Evolutionary conservation across 495 filamentous ascomycete genomes (phyloP), one percentile per base, ranked within the genome.

Genomic region (Trichocladium antarcticum): DNA sequence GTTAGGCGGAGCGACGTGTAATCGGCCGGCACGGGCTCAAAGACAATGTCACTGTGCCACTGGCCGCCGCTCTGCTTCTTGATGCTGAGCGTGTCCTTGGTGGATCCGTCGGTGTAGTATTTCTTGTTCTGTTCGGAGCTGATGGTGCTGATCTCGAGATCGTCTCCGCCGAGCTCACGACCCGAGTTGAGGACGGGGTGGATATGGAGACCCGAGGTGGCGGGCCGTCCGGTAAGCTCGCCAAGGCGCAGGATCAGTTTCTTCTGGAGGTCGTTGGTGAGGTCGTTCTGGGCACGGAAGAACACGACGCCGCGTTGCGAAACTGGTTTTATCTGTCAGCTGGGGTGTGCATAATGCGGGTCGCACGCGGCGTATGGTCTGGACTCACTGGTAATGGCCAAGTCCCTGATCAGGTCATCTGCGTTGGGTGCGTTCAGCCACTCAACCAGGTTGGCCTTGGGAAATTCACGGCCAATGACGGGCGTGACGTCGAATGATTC

Each of bases 251-350:
- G 69, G 15, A 75, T 71, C 11, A 87, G 70, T 43, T 78, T 71
- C 59, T 87, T 88, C 50, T 71, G 67, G 14, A 67, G 62, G 3
- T 71, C 66, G 41, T 69, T 63, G 47, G 61, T 65, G 29, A 71
- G 59, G 45, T 58, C 69, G 54, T 85, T 75, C 57, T 88, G 85
- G 19, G 75, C 74, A 14, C 84, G 81, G 68, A 89, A 86, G 65
- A 87, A 88, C 24, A 88, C 85, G 0, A 89, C 85, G 1, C 83
- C 83, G 0, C 84, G 75, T 55, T 82, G 79, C n/a, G 83, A 87
- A 54, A 88, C 83, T 86, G 47, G 29, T 14, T 1, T 28, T 29
- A 36, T 37, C n/a, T n/a, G n/a, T 37, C 12, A 27, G n/a, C 17
- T 28, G 22, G 0, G 1, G n/a, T n/a, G n/a, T n/a, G n/a, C n/a